Base-by-base conservation (phyloP, 1,284 basidiomycete species). In the Ganoderma boninense region DNA sequence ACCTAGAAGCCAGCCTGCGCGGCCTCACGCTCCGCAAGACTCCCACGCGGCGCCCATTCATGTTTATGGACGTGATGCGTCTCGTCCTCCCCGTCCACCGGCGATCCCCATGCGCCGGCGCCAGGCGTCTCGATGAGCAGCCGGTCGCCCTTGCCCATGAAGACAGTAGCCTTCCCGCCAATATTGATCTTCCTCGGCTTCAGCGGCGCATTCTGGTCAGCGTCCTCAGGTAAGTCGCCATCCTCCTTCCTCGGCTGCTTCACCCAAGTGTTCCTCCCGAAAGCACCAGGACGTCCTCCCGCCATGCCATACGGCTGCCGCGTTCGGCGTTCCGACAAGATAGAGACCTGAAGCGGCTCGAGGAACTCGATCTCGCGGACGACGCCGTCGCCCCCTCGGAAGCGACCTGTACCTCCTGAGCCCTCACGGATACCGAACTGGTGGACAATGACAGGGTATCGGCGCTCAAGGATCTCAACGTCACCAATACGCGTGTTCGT, bases 401-500 rank as follows among this genome's bases (percentile, higher is more conserved):
- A 96, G 74, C 89, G 84, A 1, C 97, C 97, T 29, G 84, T 80
- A 0, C 97, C 97, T 16, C 90, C 96, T 1, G 93, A 95, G 29
- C 89, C 92, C 20, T 87, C 80, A 11, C 97, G 89, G 67, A 97
- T 82, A 18, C 92, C 92, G 81, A 98, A 98, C 75, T 89, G 87
- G 77, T 95, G 93, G 32, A 98, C 79, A 74, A 98, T 84, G 14
- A 98, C 92, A 0, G 97, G 96, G 79, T 96, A 97, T 46, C 96
- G 90, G 60, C 96, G 88, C 82, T 98, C 96, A 64, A 98, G 87
- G 77, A 97, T 95, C 79, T 98, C 97, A 23, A 96, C 92, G 66
- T 98, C 97, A 23, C 95, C 95, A 73, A 96, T 96, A 18, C 95
- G 90, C 20, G 96, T 97, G 82, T 98, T 98, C 5, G 97, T 98